These are phyloP conservation scores for Stephania japonica DNA, from an alignment of 164 flowering plant species.

Conservation along the genomic window DNA sequence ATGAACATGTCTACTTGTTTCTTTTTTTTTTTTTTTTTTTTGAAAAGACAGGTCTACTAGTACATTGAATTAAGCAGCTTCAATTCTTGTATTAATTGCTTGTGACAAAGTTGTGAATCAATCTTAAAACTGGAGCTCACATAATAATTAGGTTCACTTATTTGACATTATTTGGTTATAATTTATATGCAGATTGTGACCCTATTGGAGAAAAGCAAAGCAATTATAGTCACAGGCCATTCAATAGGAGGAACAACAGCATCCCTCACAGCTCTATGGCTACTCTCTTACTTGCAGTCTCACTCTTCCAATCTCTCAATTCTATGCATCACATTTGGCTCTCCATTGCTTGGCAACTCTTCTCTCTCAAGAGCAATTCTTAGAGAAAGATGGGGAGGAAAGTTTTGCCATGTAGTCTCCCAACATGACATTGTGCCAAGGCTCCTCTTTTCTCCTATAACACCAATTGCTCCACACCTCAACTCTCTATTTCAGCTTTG, in stretches of 20 bases:
- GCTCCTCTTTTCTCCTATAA: slow-evolving; percentile 42
- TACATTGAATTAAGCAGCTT: too few relatives aligned
- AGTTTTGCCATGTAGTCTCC: slow-evolving; percentile 53
- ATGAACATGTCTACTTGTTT: too few relatives aligned
- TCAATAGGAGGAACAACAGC: slow-evolving; percentile 67
- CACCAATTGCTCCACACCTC: slow-evolving; percentile 21
- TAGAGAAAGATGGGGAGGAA: slow-evolving; percentile 52
- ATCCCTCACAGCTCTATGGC: slow-evolving; percentile 59
- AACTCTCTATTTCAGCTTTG: slow-evolving; percentile 27
- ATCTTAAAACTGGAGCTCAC: background rate
- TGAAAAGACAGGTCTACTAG: too few relatives aligned
- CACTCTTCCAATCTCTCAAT: slow-evolving; percentile 22
- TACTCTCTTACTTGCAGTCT: slow-evolving; percentile 39
- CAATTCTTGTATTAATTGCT: too few relatives aligned
- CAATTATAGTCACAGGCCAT: slow-evolving; percentile 66
- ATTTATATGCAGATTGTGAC: slow-evolving; percentile 33
- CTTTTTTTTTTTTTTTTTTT: too few relatives aligned
- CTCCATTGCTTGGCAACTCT: slow-evolving; percentile 63
- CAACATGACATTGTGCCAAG: slow-evolving; percentile 61
- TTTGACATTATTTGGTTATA: background rate
- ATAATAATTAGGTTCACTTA: background rate
- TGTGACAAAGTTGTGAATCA: background rate
- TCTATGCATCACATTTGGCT: slow-evolving; percentile 74
- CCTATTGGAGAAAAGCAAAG: slow-evolving; percentile 34
- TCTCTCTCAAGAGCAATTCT: slow-evolving; percentile 47